A percentile compares a stretch with the other conserved stretches of the same genome.
These are phyloP conservation scores for Colletotrichum sp. DNA, from an alignment of 2,329 filamentous ascomycete genomes.

Conservation along the genomic window DNA sequence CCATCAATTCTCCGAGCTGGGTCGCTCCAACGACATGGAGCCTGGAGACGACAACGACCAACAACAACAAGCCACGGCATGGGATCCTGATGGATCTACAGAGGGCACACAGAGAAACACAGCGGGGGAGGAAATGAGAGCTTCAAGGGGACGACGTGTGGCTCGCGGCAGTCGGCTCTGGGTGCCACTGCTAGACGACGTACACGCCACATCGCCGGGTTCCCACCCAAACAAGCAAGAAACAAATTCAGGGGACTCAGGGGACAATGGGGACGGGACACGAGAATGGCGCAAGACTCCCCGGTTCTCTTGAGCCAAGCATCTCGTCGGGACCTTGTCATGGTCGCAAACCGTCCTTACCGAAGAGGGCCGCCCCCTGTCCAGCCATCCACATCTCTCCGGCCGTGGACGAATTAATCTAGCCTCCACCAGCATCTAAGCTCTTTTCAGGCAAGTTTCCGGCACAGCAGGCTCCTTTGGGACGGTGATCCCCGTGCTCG, in stretches of 20 bases:
- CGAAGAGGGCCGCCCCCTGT: conserved; percentile 24
- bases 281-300: conserved; percentile 18
- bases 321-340: conserved; percentile 17
- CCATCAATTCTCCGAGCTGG: conserved; percentile 18
- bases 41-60: conserved; percentile 3
- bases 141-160: background rate
- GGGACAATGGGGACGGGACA: conserved; percentile 2
- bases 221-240: conserved; percentile 19
- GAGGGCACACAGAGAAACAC: conserved; percentile 1
- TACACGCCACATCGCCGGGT: conserved; percentile 12
- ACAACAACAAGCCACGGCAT: conserved; percentile 5
- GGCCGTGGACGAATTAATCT: conserved; percentile 12
- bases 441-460: conserved; percentile 39
- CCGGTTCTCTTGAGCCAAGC: conserved; percentile 14
- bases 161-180: conserved; percentile 19
- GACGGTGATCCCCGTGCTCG: conserved; percentile 39
- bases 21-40: conserved; percentile 14
- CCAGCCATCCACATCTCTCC: conserved; percentile 6
- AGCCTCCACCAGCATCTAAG: conserved; percentile 26
- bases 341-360: conserved; percentile 28
- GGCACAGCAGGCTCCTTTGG: conserved; percentile 40
- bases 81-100: conserved; percentile 11
- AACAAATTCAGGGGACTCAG: conserved; percentile 9
- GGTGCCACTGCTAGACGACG: conserved; percentile 11
- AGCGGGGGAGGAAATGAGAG: conserved; percentile 6